Percentiles rank a stretch among this genome's conserved stretches.
These are phyloP conservation scores for Komagataella mondaviorum DNA, from an alignment of 805 yeast genomes.

Conservation along the genomic window DNA sequence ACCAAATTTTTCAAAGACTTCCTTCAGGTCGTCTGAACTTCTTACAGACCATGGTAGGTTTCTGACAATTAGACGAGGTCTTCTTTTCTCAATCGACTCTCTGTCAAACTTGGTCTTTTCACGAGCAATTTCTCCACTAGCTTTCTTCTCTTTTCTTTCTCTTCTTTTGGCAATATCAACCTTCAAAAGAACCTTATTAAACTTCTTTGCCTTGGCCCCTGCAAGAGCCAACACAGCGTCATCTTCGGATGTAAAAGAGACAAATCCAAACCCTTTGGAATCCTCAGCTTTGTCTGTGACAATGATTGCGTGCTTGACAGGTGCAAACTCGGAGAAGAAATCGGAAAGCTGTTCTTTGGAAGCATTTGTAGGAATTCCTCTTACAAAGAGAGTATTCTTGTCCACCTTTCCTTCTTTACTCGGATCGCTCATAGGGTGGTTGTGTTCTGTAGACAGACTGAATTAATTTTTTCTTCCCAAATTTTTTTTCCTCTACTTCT, in stretches of 20 bases:
- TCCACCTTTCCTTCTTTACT: conserved; percentile 23
- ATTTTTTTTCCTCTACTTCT: neutral
- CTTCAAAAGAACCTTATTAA: conserved; percentile 52
- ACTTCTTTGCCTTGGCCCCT: conserved; percentile 49
- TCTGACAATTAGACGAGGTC: conserved; percentile 77
- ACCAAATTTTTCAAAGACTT: conserved; percentile 65
- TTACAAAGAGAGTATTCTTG: conserved; percentile 65
- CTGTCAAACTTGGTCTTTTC: conserved; percentile 12
- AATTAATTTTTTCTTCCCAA: neutral
- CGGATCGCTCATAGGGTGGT: neutral
- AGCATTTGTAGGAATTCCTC: conserved; percentile 71
- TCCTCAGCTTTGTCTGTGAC: conserved; percentile 67
- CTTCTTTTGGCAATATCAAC: conserved; percentile 89
- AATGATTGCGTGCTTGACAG: conserved; percentile 88
- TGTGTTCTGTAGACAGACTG: neutral
- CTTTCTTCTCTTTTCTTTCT: conserved; percentile 42
- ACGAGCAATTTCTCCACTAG: conserved; percentile 5
- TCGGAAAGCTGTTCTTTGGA: conserved; percentile 73
- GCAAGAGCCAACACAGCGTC: conserved; percentile 70
- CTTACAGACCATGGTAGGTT: conserved; percentile 95
- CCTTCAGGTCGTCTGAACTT: conserved; percentile 57
- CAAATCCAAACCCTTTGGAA: conserved; percentile 94
- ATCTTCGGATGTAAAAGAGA: conserved; percentile 72
- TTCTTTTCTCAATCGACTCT: conserved; percentile 50
- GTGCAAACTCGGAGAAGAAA: conserved; percentile 83